phyloP scores from a whole-genome alignment of 768 basidiomycete species.

The Lactarius sanguifluus region DNA sequence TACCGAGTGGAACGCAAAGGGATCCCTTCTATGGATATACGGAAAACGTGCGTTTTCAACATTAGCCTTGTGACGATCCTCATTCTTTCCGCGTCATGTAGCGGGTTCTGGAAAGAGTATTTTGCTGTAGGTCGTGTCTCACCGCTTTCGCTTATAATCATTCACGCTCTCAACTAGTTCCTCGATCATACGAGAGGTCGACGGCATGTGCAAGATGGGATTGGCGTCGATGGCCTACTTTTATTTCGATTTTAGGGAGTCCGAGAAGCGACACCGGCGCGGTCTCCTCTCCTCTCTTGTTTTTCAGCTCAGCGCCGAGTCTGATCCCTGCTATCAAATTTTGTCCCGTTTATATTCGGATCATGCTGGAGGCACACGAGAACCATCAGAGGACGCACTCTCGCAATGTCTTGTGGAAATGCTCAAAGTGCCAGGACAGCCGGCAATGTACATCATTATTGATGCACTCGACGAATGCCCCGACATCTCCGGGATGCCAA shows the following conservation, averaged over 20 bases:
- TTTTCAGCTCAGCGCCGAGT: constrained; percentile 2
- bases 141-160: background rate
- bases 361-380: background rate
- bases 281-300: constrained; percentile 10
- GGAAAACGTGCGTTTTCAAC: constrained; percentile 9
- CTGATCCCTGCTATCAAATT: background rate
- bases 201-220: background rate
- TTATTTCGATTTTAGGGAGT: constrained; percentile 13
- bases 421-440: background rate
- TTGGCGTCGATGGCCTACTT: constrained; percentile 7
- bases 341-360: background rate
- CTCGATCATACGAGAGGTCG: background rate
- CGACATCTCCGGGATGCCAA: too few relatives aligned
- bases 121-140: background rate
- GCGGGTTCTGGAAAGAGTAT: constrained; percentile 16
- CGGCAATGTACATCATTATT: background rate
- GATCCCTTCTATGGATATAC: constrained; percentile 6
- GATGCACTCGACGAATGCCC: constrained; percentile 21
- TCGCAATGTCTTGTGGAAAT: constrained; percentile 4
- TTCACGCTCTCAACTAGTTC: background rate
- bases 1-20: background rate
- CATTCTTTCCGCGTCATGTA: background rate
- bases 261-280: background rate
- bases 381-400: constrained; percentile 1
- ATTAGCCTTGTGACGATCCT: background rate